Base-by-base conservation (phyloP, 306 rosid genomes). In the Chamaecrista fasciculata region DNA sequence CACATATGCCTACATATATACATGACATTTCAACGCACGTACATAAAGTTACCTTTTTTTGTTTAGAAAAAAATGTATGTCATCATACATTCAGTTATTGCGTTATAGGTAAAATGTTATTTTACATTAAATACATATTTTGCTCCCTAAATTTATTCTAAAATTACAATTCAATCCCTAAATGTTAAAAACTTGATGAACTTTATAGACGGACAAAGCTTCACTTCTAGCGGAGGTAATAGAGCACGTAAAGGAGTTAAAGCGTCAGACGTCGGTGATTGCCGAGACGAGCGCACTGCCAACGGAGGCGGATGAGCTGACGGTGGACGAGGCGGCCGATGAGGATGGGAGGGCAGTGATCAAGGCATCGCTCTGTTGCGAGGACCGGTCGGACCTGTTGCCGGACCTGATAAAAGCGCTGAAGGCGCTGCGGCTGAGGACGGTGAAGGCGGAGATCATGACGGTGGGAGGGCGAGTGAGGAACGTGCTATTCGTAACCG, bases 201-300 rank as follows among this genome's bases (percentile, higher is more conserved):
- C n/a, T n/a, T n/a, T n/a, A n/a, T n/a, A 91, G 98, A 92, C 98
- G 44, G 98, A 92, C 76, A 92, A 92, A 67, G 98, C 98, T 25
- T 92, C 98, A 0, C 68, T 92, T 39, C 62, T 92, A 0, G 98
- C 96, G 0, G 98, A 92, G 72, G 98, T 92, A 60, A 92, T 92
- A 42, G 89, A 92, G 48, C 98, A 89, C 47, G 92, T 92, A 58
- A 92, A 89, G 77, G 96, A 89, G 76, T 84, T 92, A 40, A 92
- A 92, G 75, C 86, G 89, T 6, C 86, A 92, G 67, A 92, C 98
- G 0, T 85, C 96, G 0, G 24, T 87, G 43, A 89, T 89, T 43
- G 92, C 85, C 0, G 98, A 92, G 59, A 85, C 85, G 1, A 92
- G 85, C 77, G 75, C 90, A 1, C 87, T 92, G 18, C 98, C 98